These are phyloP conservation scores for Tarenaya hassleriana DNA, from an alignment of 345 rosid species.

Conservation along the genomic window DNA sequence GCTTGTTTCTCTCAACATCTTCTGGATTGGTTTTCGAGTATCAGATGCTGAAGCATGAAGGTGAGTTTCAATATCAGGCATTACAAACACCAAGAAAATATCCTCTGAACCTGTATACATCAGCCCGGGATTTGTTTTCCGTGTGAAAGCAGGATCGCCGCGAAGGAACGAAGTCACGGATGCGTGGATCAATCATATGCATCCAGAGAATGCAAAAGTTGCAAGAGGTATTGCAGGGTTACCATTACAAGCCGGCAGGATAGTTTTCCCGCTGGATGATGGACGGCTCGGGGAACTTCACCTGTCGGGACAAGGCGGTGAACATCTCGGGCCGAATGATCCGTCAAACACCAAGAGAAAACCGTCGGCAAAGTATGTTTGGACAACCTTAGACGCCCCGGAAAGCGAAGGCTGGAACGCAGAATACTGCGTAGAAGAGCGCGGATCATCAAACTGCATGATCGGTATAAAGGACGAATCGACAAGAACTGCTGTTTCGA, in stretches of 20 bases:
- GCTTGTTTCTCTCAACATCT: slow-evolving; percentile 42
- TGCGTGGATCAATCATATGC: slow-evolving; percentile 50
- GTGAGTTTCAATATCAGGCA: slow-evolving; percentile 30
- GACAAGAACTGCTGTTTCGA: slow-evolving; percentile 35
- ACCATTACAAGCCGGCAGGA: slow-evolving; percentile 48
- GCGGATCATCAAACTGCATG: slow-evolving; percentile 53
- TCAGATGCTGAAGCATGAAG: slow-evolving; percentile 38
- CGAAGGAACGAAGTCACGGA: slow-evolving; percentile 31
- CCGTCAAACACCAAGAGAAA: slow-evolving; percentile 37
- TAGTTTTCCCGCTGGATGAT: slow-evolving; percentile 55
- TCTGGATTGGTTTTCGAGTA: slow-evolving; percentile 46
- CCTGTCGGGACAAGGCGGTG: slow-evolving; percentile 52
- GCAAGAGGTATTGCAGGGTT: slow-evolving; percentile 50
- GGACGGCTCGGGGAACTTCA: slow-evolving; percentile 67
- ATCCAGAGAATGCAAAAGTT: slow-evolving; percentile 45
- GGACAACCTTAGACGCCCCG: slow-evolving; percentile 56
- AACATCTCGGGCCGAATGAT: slow-evolving; percentile 41
- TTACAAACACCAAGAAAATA: not conserved
- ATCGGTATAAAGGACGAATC: slow-evolving; percentile 48
- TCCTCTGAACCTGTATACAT: slow-evolving; percentile 1
- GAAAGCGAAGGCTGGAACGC: slow-evolving; percentile 77
- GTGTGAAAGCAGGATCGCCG: slow-evolving; percentile 33
- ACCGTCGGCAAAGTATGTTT: slow-evolving; percentile 32
- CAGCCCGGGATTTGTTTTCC: not conserved
- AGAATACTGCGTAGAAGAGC: slow-evolving; percentile 67